Evolutionary conservation across 129 eudicot species (phyloP).

Genomic region (Flaveria brownii): DNA sequence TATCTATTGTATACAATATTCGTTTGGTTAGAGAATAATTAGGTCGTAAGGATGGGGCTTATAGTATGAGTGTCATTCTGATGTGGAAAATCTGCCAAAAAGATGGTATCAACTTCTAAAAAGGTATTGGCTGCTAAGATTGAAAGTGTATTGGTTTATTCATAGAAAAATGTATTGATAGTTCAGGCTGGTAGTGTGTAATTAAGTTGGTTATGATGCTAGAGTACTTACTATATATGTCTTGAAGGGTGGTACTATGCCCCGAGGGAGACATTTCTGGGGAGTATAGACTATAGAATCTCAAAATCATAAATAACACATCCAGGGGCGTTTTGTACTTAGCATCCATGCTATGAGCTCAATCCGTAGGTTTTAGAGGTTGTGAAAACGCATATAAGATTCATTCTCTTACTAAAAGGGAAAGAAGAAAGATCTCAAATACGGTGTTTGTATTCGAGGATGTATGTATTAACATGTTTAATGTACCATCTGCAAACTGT

Average conservation of each 20-base stretch:
- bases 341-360: background rate
- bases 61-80: background rate
- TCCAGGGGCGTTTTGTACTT: too few species aligned
- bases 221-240: background rate
- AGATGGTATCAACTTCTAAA: background rate
- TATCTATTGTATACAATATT: background rate
- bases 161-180: background rate
- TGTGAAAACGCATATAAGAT: background rate
- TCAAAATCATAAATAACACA: too few species aligned
- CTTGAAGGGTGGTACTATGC: background rate
- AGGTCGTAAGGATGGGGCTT: constrained; percentile 7
- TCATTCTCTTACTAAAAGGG: background rate
- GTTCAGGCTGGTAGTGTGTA: background rate
- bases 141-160: constrained; percentile 2
- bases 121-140: background rate
- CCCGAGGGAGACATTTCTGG: background rate
- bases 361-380: background rate
- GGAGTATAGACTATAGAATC: too few species aligned
- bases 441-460: background rate
- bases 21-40: background rate
- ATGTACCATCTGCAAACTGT: background rate
- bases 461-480: background rate
- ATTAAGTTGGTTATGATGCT: background rate
- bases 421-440: background rate
- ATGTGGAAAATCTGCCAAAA: background rate